Conservation (phyloP, 148 eudicot genomes). For the Vaccinium darrowii region DNA sequence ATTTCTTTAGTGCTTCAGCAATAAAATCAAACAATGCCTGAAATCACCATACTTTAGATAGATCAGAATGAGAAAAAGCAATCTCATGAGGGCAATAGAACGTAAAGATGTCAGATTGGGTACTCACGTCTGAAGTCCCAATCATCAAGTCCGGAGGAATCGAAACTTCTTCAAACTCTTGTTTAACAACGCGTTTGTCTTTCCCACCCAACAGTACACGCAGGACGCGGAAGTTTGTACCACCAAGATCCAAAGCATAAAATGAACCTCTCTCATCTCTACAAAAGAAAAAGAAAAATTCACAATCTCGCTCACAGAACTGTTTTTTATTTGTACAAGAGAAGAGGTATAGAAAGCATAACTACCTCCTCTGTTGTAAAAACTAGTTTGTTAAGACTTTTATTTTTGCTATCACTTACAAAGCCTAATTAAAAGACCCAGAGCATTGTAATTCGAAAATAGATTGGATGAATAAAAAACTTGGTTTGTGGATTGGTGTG, state of each 20-base stretch:
- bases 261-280: slow-evolving; percentile 86
- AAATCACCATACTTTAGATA: slow-evolving; percentile 28
- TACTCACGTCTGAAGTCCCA: slow-evolving; percentile 79
- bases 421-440: background rate
- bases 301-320: background rate
- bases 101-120: background rate
- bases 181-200: slow-evolving; percentile 55
- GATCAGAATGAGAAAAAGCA: slow-evolving; percentile 25
- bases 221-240: slow-evolving; percentile 93
- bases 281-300: slow-evolving; percentile 13
- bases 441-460: background rate
- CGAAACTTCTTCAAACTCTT: slow-evolving; percentile 76
- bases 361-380: background rate
- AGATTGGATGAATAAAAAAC: background rate
- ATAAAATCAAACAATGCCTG: slow-evolving; percentile 89
- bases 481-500: background rate
- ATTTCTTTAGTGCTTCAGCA: slow-evolving; percentile 80
- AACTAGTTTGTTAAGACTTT: background rate
- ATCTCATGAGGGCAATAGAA: background rate
- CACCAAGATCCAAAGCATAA: slow-evolving; percentile 98
- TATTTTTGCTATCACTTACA: background rate
- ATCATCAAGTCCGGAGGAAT: slow-evolving; percentile 87
- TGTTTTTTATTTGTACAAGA: background rate
- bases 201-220: slow-evolving; percentile 87
- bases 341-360: background rate